Evolutionary conservation across 2,329 filamentous ascomycete genomes (phyloP).

Genomic region (Gnomoniopsis sp.): DNA sequence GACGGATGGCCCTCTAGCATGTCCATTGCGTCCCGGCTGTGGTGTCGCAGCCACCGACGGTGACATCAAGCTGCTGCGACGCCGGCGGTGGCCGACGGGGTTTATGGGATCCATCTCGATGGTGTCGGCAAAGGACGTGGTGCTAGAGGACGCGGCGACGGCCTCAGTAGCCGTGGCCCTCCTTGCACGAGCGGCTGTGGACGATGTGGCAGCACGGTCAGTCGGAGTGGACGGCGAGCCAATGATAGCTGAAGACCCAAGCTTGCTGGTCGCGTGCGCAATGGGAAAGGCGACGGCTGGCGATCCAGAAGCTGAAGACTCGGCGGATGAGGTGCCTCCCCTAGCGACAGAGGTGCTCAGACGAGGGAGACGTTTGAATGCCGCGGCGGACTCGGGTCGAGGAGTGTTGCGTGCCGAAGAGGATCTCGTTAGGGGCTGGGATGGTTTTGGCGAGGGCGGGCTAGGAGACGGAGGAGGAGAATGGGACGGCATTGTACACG

Average conservation of each 20-base stretch:
- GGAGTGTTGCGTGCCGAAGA: slow-evolving; percentile 11
- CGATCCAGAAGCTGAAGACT: slow-evolving; percentile 8
- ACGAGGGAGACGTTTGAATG: slow-evolving; percentile 10
- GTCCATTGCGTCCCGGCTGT: slow-evolving; percentile 22
- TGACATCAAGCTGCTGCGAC: slow-evolving; percentile 52
- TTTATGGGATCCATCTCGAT: slow-evolving; percentile 56
- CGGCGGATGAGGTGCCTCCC: slow-evolving; percentile 5
- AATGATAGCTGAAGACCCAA: not conserved
- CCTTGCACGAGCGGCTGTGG: slow-evolving; percentile 13
- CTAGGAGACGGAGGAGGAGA: slow-evolving; percentile 14
- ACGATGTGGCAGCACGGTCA: slow-evolving; percentile 3
- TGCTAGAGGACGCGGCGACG: slow-evolving; percentile 15
- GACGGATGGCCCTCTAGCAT: slow-evolving; percentile 26
- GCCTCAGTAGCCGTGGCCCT: slow-evolving; percentile 18
- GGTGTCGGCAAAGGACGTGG: slow-evolving; percentile 28
- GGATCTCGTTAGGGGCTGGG: slow-evolving; percentile 8
- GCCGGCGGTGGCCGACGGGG: slow-evolving; percentile 48
- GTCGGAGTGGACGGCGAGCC: slow-evolving; percentile 3
- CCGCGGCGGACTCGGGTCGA: slow-evolving; percentile 10
- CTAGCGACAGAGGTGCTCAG: not conserved
- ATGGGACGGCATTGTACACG: slow-evolving; percentile 17
- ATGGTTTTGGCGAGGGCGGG: slow-evolving; percentile 8
- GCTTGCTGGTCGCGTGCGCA: slow-evolving; percentile 12
- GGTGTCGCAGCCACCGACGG: slow-evolving; percentile 26
- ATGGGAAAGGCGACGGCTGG: slow-evolving; percentile 6